These are phyloP conservation scores for Geotrichum reessii DNA, from an alignment of 1,139 yeast species.

Conservation along the genomic window DNA sequence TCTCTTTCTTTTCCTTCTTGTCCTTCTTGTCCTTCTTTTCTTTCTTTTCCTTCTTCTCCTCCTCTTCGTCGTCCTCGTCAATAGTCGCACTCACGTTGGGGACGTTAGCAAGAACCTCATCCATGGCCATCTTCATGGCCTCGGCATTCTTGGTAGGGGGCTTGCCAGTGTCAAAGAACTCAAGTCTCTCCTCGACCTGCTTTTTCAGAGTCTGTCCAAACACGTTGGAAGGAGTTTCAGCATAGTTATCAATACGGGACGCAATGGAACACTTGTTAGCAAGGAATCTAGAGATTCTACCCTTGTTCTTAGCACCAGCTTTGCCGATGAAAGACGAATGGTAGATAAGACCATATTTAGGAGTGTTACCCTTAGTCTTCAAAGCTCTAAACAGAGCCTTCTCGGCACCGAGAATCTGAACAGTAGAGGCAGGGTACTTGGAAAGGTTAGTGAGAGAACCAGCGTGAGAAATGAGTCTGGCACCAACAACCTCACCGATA, in stretches of 20 bases:
- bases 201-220: slow-evolving; percentile 88
- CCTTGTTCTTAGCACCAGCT: slow-evolving; percentile 96
- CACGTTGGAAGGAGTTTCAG: slow-evolving; percentile 49
- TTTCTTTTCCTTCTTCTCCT: slow-evolving; percentile 15
- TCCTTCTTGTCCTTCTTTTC: slow-evolving; percentile 32
- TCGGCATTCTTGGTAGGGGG: slow-evolving; percentile 95
- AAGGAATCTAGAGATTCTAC: slow-evolving; percentile 95
- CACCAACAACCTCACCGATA: slow-evolving; percentile 97
- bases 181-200: slow-evolving; percentile 96
- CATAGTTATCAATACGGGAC: slow-evolving; percentile 94
- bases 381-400: slow-evolving; percentile 97
- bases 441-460: slow-evolving; percentile 92
- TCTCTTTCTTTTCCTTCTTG: slow-evolving; percentile 36
- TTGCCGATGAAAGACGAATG: slow-evolving; percentile 95
- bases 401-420: slow-evolving; percentile 98
- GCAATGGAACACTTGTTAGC: slow-evolving; percentile 99
- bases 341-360: slow-evolving; percentile 94
- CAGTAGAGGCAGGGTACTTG: slow-evolving; percentile 97
- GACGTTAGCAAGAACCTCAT: slow-evolving; percentile 50
- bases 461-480: slow-evolving; percentile 94
- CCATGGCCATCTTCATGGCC: slow-evolving; percentile 88
- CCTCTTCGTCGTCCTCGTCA: slow-evolving; percentile 40
- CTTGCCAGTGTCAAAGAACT: slow-evolving; percentile 92
- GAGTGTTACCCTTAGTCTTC: slow-evolving; percentile 97
- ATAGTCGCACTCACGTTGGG: slow-evolving; percentile 43